These are phyloP conservation scores for Fusarium verrucosum DNA, from an alignment of 2,329 filamentous ascomycete species.

Conservation along the genomic window DNA sequence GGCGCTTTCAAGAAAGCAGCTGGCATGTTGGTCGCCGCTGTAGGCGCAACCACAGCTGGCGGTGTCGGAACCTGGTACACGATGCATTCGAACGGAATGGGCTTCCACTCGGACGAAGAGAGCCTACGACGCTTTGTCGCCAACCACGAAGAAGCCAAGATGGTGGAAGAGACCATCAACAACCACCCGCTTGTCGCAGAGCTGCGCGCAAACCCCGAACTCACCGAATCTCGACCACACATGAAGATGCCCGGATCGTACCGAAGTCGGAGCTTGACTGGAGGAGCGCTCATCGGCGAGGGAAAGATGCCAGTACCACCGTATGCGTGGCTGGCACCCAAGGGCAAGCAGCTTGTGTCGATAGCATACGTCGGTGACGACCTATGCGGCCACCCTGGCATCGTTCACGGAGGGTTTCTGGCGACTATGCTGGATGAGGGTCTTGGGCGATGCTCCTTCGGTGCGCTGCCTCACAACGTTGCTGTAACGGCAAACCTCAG, in stretches of 20 bases:
- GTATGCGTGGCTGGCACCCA: slow-evolving; percentile 76
- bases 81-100: slow-evolving; percentile 49
- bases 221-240: slow-evolving; percentile 83
- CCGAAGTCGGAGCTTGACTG: slow-evolving; percentile 81
- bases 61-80: slow-evolving; percentile 51
- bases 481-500: slow-evolving; percentile 87
- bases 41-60: slow-evolving; percentile 47
- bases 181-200: slow-evolving; percentile 76
- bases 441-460: slow-evolving; percentile 86
- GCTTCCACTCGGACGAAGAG: slow-evolving; percentile 70
- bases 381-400: slow-evolving; percentile 88
- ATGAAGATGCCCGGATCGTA: slow-evolving; percentile 81
- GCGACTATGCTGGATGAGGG: slow-evolving; percentile 95
- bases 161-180: slow-evolving; percentile 78
- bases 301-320: slow-evolving; percentile 84
- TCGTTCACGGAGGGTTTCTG: slow-evolving; percentile 88
- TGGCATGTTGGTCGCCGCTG: slow-evolving; percentile 43
- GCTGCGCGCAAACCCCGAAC: slow-evolving; percentile 72
- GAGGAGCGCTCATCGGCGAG: slow-evolving; percentile 78
- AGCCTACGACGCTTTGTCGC: slow-evolving; percentile 73
- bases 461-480: slow-evolving; percentile 84
- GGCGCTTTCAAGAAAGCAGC: slow-evolving; percentile 39
- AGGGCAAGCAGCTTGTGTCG: slow-evolving; percentile 73
- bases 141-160: slow-evolving; percentile 60
- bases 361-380: slow-evolving; percentile 81